These are phyloP conservation scores for Fonsecaea pugnacius DNA, from an alignment of 2,329 filamentous ascomycete species.

Conservation along the genomic window DNA sequence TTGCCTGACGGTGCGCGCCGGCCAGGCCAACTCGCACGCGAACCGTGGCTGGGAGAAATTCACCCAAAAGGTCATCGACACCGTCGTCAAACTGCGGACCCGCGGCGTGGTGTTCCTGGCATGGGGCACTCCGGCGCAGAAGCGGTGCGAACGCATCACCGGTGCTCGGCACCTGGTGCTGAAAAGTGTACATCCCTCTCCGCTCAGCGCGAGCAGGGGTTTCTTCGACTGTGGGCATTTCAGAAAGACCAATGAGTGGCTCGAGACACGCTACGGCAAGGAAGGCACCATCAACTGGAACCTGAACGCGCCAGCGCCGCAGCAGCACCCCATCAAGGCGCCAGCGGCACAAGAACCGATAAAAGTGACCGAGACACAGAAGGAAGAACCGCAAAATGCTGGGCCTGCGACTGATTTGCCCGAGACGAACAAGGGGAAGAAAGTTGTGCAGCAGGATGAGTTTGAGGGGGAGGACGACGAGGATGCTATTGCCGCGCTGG, in stretches of 20 bases:
- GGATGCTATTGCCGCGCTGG: slow-evolving; percentile 48
- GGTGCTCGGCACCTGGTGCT: slow-evolving; percentile 75
- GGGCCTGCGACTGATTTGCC: slow-evolving; percentile 31
- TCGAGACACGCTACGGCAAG: slow-evolving; percentile 75
- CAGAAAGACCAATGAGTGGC: slow-evolving; percentile 81
- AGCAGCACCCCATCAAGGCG: slow-evolving; percentile 32
- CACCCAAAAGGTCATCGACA: slow-evolving; percentile 88
- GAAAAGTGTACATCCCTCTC: slow-evolving; percentile 87
- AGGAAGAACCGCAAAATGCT: slow-evolving; percentile 21
- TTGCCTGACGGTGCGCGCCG: slow-evolving; percentile 87
- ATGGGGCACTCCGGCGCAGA: slow-evolving; percentile 85
- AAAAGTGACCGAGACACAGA: slow-evolving; percentile 26
- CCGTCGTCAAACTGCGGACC: slow-evolving; percentile 75
- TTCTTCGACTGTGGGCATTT: slow-evolving; percentile 87
- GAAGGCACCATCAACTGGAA: slow-evolving; percentile 86
- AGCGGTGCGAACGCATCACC: slow-evolving; percentile 72
- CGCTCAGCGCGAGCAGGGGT: slow-evolving; percentile 79
- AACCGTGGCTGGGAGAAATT: slow-evolving; percentile 91
- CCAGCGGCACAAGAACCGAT: slow-evolving; percentile 22
- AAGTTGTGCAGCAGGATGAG: slow-evolving; percentile 34
- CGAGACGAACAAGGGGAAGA: slow-evolving; percentile 38
- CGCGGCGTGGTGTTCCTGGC: slow-evolving; percentile 91
- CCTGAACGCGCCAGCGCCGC: slow-evolving; percentile 47
- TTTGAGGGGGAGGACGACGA: slow-evolving; percentile 47
- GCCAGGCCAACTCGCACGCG: slow-evolving; percentile 83